Percentiles rank a stretch among this genome's conserved stretches.
phyloP scores from a whole-genome alignment of 306 rosid species.

The Mucuna pruriens region DNA sequence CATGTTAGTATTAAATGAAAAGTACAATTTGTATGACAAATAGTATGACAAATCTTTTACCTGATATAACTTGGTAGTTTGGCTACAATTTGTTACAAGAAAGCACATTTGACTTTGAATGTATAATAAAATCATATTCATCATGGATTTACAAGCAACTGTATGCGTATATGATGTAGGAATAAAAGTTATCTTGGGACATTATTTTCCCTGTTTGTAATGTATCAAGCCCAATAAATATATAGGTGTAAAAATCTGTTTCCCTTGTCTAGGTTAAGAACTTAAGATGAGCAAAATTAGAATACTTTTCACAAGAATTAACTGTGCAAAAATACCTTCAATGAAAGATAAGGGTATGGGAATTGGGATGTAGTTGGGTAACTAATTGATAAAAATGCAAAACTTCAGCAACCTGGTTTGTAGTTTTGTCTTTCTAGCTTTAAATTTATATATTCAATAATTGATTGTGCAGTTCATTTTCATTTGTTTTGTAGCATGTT shows the following conservation, averaged over 20 bases:
- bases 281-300: not conserved
- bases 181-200: slow-evolving; percentile 3
- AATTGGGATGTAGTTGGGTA: not conserved
- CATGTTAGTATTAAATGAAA: slow-evolving; percentile 14
- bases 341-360: slow-evolving; percentile 2
- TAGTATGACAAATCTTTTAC: not conserved
- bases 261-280: slow-evolving; percentile 11
- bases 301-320: not conserved
- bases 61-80: not conserved
- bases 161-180: not conserved
- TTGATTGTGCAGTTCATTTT: slow-evolving; percentile 35
- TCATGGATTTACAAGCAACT: slow-evolving; percentile 20
- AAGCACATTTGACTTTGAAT: not conserved
- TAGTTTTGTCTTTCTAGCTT: slow-evolving; percentile 13
- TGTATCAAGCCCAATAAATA: not conserved
- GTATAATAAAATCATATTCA: slow-evolving; percentile 17
- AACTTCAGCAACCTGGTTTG: slow-evolving; percentile 1
- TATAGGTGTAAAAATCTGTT: not conserved
- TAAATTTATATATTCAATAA: slow-evolving; percentile 21
- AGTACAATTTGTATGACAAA: slow-evolving; percentile 3
- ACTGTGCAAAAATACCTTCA: slow-evolving; percentile 1
- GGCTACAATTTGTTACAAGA: slow-evolving; percentile 15
- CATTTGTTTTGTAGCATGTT: slow-evolving; percentile 67
- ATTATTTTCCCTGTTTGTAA: slow-evolving; percentile 10
- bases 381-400: not conserved